phyloP scores from a whole-genome alignment of 495 filamentous ascomycete species.

The Talaromyces borbonicus region DNA sequence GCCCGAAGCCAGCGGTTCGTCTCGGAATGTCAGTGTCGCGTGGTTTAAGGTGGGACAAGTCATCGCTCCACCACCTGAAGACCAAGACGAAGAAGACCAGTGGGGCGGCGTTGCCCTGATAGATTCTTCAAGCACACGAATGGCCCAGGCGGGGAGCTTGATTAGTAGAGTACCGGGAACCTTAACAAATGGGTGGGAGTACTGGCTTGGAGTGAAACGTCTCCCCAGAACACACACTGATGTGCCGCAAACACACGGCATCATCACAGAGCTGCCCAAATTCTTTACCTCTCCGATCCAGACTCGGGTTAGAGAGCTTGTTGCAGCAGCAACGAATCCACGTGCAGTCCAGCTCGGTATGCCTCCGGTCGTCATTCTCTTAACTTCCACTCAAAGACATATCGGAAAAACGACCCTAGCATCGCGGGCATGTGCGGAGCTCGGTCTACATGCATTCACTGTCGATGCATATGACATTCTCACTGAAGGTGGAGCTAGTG shows the following conservation, averaged over 20 bases:
- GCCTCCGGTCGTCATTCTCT: slow-evolving; percentile 76
- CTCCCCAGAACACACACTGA: slow-evolving; percentile 33
- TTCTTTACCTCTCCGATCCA: slow-evolving; percentile 57
- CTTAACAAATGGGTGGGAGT: slow-evolving; percentile 68
- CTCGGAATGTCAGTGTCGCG: slow-evolving; percentile 52
- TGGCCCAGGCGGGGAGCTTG: slow-evolving; percentile 79
- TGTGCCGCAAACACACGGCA: slow-evolving; percentile 29
- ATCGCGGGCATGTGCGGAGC: slow-evolving; percentile 67
- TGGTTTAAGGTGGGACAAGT: slow-evolving; percentile 86
- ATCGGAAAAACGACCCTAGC: slow-evolving; percentile 82
- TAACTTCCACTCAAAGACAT: slow-evolving; percentile 80
- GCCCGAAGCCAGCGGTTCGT: slow-evolving; percentile 12
- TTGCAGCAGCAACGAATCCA: slow-evolving; percentile 79
- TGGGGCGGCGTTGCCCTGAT: slow-evolving; percentile 82
- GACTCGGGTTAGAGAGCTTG: slow-evolving; percentile 70
- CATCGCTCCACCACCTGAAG: slow-evolving; percentile 42
- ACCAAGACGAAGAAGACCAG: slow-evolving; percentile 50
- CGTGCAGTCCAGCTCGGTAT: slow-evolving; percentile 77
- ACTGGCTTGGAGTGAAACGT: slow-evolving; percentile 68
- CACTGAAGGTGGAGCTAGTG: slow-evolving; percentile 75
- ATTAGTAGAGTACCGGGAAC: slow-evolving; percentile 67
- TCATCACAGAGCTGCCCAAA: slow-evolving; percentile 34
- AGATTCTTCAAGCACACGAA: slow-evolving; percentile 72
- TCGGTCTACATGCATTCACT: slow-evolving; percentile 80
- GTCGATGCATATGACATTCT: slow-evolving; percentile 92